These are phyloP conservation scores for Fusarium zealandicum DNA, from an alignment of 2,329 filamentous ascomycete genomes.

Conservation along the genomic window DNA sequence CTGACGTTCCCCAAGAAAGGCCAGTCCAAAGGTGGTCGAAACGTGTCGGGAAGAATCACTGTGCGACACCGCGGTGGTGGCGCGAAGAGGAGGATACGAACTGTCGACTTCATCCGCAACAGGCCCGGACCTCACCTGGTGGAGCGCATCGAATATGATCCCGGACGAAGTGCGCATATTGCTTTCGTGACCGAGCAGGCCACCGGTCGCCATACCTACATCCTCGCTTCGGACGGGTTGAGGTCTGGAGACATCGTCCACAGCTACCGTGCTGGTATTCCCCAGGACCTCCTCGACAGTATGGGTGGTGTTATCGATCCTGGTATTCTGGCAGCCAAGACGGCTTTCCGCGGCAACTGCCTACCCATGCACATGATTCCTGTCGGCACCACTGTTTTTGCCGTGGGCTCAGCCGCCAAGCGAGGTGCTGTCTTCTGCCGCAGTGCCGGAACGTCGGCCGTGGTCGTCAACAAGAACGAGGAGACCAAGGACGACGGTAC, in stretches of 20 bases:
- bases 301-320: slow-evolving; percentile 96
- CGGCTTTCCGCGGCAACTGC: slow-evolving; percentile 93
- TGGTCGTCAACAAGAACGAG: slow-evolving; percentile 88
- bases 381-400: slow-evolving; percentile 90
- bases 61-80: slow-evolving; percentile 93
- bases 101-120: slow-evolving; percentile 84
- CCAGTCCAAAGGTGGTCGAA: slow-evolving; percentile 90
- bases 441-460: slow-evolving; percentile 90
- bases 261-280: slow-evolving; percentile 90
- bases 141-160: slow-evolving; percentile 95
- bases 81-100: slow-evolving; percentile 88
- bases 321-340: slow-evolving; percentile 93
- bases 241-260: slow-evolving; percentile 89
- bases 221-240: slow-evolving; percentile 94
- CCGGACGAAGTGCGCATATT: slow-evolving; percentile 90
- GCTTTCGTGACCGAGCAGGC: slow-evolving; percentile 80
- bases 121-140: slow-evolving; percentile 84
- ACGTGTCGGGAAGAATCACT: slow-evolving; percentile 84
- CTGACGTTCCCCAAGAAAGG: slow-evolving; percentile 94
- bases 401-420: slow-evolving; percentile 78
- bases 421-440: slow-evolving; percentile 89
- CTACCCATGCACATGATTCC: slow-evolving; percentile 95
- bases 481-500: slow-evolving; percentile 67
- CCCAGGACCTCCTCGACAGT: slow-evolving; percentile 81
- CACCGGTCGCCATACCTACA: slow-evolving; percentile 83